Evolutionary conservation across 768 basidiomycete species (phyloP).

Genomic region (Pleurotus cornucopiae): DNA sequence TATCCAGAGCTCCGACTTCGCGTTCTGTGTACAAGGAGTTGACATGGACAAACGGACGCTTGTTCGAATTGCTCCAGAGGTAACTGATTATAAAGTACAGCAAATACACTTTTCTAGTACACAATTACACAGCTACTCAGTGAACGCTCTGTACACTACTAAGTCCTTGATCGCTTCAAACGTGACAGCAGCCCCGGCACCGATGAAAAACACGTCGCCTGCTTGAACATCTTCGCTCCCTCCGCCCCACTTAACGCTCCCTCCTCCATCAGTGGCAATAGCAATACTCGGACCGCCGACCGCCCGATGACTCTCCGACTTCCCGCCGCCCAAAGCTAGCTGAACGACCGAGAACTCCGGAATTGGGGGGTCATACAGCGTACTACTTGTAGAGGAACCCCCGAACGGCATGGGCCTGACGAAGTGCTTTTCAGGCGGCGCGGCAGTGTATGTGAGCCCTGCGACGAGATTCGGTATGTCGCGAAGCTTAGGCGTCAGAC

Average conservation of each 20-base stretch:
- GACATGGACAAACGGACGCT: too few relatives aligned
- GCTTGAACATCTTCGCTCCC: constrained; percentile 31
- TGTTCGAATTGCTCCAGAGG: too few relatives aligned
- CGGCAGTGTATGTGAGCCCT: constrained; percentile 81
- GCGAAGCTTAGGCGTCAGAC: constrained; percentile 93
- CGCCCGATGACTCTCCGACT: constrained; percentile 49
- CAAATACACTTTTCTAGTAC: too few relatives aligned
- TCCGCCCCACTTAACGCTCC: constrained; percentile 47
- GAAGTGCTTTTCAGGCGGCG: constrained; percentile 62
- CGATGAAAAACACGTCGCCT: constrained; percentile 83
- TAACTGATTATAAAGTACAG: too few relatives aligned
- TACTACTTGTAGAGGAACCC: constrained; percentile 18
- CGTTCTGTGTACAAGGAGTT: too few relatives aligned
- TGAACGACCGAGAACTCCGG: constrained; percentile 89
- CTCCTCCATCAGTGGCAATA: constrained; percentile 71
- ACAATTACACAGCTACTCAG: constrained; percentile 28
- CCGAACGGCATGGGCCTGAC: constrained; percentile 57
- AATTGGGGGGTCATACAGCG: constrained; percentile 87
- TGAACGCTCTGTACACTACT: constrained; percentile 68
- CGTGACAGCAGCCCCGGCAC: constrained; percentile 57
- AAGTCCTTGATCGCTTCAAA: constrained; percentile 40
- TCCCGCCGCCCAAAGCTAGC: constrained; percentile 40
- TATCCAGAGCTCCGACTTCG: too few relatives aligned
- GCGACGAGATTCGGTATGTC: constrained; percentile 88
- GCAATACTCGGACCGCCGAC: constrained; percentile 83